Conservation (phyloP, 2,329 filamentous ascomycete genomes). For the Colletotrichum liriopes region DNA sequence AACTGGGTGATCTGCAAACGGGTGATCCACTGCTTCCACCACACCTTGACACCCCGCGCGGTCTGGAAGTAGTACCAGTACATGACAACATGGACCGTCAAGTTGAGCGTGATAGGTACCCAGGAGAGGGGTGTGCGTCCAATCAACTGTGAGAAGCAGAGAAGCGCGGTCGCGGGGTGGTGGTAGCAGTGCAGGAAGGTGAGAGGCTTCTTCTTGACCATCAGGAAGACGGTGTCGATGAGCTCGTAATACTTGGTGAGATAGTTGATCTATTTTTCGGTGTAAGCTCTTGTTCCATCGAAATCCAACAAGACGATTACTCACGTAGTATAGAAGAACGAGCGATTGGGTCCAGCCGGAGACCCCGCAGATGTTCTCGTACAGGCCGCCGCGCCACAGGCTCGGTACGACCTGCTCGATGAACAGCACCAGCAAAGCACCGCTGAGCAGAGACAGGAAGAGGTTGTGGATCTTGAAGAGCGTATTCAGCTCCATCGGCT, state of each 20-base stretch:
- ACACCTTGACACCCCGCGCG: slow-evolving; percentile 87
- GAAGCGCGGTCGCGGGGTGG: slow-evolving; percentile 88
- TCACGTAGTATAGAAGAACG: slow-evolving; percentile 89
- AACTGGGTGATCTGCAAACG: slow-evolving; percentile 92
- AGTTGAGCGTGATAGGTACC: slow-evolving; percentile 87
- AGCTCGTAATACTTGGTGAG: slow-evolving; percentile 92
- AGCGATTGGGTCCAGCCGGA: slow-evolving; percentile 87
- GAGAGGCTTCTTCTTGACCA: slow-evolving; percentile 95
- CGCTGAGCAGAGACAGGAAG: slow-evolving; percentile 84
- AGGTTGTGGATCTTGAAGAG: slow-evolving; percentile 94
- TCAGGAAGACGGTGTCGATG: slow-evolving; percentile 89
- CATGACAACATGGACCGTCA: slow-evolving; percentile 91
- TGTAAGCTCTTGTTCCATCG: slow-evolving; percentile 47
- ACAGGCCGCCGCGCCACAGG: slow-evolving; percentile 80
- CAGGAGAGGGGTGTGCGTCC: slow-evolving; percentile 88
- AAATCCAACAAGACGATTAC: slow-evolving; percentile 48
- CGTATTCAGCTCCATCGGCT: slow-evolving; percentile 81
- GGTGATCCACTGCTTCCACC: slow-evolving; percentile 97
- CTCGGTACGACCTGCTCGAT: slow-evolving; percentile 86
- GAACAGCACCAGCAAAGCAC: slow-evolving; percentile 80
- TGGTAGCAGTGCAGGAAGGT: slow-evolving; percentile 96
- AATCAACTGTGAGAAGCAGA: slow-evolving; percentile 92
- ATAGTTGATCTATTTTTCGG: slow-evolving; percentile 81
- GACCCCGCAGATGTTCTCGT: slow-evolving; percentile 82
- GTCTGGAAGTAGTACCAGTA: slow-evolving; percentile 99